phyloP scores from a whole-genome alignment of 192 early-diverging fungal genomes.

The Coemansia erecta region DNA sequence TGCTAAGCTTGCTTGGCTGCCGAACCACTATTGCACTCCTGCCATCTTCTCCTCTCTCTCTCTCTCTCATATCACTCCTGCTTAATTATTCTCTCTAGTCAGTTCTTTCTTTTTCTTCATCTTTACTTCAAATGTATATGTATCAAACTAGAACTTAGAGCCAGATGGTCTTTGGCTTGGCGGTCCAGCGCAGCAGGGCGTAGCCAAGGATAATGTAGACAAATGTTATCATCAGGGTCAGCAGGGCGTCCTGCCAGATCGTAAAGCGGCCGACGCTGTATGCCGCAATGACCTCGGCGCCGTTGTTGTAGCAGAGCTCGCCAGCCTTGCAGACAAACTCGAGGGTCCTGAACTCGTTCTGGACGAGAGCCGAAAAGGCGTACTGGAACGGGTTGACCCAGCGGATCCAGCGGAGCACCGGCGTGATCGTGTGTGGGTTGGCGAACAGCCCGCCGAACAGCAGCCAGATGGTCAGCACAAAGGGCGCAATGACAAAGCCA shows the following conservation, averaged over 20 bases:
- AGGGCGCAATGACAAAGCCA: constrained; percentile 37
- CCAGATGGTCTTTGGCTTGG: constrained; percentile 45
- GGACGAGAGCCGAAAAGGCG: constrained; percentile 42
- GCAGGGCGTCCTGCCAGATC: constrained; percentile 22
- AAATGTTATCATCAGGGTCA: constrained; percentile 24
- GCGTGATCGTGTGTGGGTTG: constrained; percentile 37
- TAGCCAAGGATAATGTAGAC: constrained; percentile 28
- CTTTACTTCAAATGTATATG: background rate
- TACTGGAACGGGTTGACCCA: constrained; percentile 50
- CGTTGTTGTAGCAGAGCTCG: constrained; percentile 29
- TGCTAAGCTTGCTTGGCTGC: background rate
- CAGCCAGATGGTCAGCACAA: constrained; percentile 36
- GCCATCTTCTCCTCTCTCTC: background rate
- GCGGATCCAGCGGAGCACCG: constrained; percentile 50
- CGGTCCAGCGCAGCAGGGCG: constrained; percentile 39
- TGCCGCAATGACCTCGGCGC: constrained; percentile 32
- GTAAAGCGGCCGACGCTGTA: constrained; percentile 38
- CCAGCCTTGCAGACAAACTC: constrained; percentile 27
- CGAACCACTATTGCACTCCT: background rate
- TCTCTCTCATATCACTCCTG: background rate
- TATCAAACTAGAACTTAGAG: background rate
- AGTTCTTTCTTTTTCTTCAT: too few species aligned
- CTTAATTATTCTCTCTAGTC: background rate
- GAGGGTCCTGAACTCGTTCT: constrained; percentile 47
- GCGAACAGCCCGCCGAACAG: constrained; percentile 51